phyloP scores from a whole-genome alignment of 257 asterid genomes.

The Jasminum sambac region DNA sequence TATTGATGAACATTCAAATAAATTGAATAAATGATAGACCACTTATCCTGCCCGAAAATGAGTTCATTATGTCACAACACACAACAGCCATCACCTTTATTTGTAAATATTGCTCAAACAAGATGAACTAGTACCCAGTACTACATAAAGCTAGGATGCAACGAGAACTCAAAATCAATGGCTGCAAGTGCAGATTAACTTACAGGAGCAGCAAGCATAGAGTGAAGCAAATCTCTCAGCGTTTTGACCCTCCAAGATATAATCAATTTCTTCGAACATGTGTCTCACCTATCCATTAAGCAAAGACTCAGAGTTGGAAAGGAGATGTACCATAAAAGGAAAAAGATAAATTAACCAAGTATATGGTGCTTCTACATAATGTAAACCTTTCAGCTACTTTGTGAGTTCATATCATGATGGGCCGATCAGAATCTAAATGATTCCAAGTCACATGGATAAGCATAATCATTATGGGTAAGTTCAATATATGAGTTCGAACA shows the following conservation, averaged over 20 bases:
- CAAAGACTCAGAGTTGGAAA: constrained; percentile 29
- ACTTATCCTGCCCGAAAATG: not conserved
- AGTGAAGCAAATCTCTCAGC: constrained; percentile 93
- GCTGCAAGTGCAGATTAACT: constrained; percentile 31
- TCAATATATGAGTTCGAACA: not conserved
- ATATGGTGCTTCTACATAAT: not conserved
- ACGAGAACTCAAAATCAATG: constrained; percentile 7
- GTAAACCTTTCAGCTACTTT: not conserved
- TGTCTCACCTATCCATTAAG: constrained; percentile 82
- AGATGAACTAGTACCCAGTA: constrained; percentile 10
- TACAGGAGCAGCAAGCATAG: constrained; percentile 61
- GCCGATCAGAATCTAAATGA: not conserved
- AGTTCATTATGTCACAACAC: not conserved
- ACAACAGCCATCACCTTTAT: not conserved
- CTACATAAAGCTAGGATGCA: constrained; percentile 12
- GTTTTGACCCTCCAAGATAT: constrained; percentile 90
- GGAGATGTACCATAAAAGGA: constrained; percentile 13
- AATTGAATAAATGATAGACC: not conserved
- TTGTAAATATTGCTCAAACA: not conserved
- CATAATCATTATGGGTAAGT: not conserved
- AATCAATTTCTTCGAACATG: constrained; percentile 98
- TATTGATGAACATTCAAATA: not conserved
- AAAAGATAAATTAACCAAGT: not conserved
- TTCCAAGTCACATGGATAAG: not conserved
- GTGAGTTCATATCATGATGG: not conserved